These are phyloP conservation scores for Gossypium turneri DNA, from an alignment of 345 rosid species.

Conservation along the genomic window DNA sequence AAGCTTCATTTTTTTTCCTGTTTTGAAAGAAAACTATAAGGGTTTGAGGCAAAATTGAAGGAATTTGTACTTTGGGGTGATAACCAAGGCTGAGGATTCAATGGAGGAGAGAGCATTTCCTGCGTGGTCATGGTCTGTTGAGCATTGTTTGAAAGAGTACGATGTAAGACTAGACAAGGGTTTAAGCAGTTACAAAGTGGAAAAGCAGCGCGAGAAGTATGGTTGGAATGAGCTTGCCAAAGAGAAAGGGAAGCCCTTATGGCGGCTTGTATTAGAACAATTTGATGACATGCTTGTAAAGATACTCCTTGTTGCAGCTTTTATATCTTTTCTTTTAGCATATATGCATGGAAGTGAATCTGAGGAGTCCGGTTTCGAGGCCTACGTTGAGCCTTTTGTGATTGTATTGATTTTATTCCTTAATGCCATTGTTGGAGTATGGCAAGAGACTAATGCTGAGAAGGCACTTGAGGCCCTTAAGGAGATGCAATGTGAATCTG, in stretches of 20 bases:
- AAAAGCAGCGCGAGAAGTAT: conserved; percentile 53
- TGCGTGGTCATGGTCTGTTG: conserved; percentile 82
- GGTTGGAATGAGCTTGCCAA: conserved; percentile 87
- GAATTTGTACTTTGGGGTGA: conserved; percentile 11
- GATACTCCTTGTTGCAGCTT: conserved; percentile 83
- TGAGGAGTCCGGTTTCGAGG: conserved; percentile 54
- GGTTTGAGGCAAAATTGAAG: conserved; percentile 5
- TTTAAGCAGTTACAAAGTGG: conserved; percentile 52
- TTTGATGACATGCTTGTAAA: conserved; percentile 87
- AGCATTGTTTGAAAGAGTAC: conserved; percentile 66
- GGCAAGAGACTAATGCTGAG: conserved; percentile 96
- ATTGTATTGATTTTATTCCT: conserved; percentile 69
- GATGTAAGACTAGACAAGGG: conserved; percentile 69
- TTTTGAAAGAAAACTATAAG: conserved; percentile 30
- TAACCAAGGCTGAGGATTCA: conserved; percentile 4
- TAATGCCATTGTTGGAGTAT: conserved; percentile 85
- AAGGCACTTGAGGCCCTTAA: conserved; percentile 91
- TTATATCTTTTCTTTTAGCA: conserved; percentile 76
- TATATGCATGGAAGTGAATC: conserved; percentile 53
- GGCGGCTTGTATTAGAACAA: conserved; percentile 75
- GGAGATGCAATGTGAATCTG: conserved; percentile 86
- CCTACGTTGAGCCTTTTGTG: conserved; percentile 86
- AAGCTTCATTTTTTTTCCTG: conserved; percentile 8
- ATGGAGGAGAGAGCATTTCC: conserved; percentile 72
- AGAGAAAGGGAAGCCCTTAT: conserved; percentile 81